Percentiles rank a stretch among this genome's conserved stretches.
These are phyloP conservation scores for Cercospora janseana DNA, from an alignment of 2,329 filamentous ascomycete species.

Conservation along the genomic window DNA sequence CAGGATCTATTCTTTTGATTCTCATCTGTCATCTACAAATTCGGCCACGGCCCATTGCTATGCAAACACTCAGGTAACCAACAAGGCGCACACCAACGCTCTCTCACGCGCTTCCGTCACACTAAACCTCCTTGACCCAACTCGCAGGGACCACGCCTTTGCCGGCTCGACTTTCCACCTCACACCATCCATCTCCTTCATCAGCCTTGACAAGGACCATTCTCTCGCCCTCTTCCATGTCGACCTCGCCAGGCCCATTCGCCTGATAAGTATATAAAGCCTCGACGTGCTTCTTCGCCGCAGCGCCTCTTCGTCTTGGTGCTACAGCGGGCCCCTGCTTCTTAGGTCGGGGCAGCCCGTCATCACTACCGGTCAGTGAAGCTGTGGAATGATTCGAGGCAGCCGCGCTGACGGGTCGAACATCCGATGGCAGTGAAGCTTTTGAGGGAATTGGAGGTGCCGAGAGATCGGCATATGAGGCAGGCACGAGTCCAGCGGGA, in stretches of 20 bases:
- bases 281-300: conserved; percentile 91
- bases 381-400: conserved; percentile 56
- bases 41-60: too few species aligned
- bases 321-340: conserved; percentile 92
- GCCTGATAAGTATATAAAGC: conserved; percentile 90
- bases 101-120: neutral
- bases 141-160: conserved; percentile 90
- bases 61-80: too few species aligned
- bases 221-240: conserved; percentile 84
- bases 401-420: conserved; percentile 55
- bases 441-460: conserved; percentile 22
- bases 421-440: neutral
- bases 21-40: too few species aligned
- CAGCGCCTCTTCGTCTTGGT: conserved; percentile 55
- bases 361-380: conserved; percentile 58
- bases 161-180: conserved; percentile 78
- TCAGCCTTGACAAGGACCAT: conserved; percentile 89
- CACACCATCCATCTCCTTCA: conserved; percentile 90
- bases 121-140: conserved; percentile 72
- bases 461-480: conserved; percentile 73
- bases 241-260: conserved; percentile 81
- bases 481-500: conserved; percentile 81
- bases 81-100: neutral
- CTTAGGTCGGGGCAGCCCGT: conserved; percentile 51
- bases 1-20: too few species aligned